Evolutionary conservation across 805 yeast genomes (phyloP).

Genomic region (Yamadazyma sp.): DNA sequence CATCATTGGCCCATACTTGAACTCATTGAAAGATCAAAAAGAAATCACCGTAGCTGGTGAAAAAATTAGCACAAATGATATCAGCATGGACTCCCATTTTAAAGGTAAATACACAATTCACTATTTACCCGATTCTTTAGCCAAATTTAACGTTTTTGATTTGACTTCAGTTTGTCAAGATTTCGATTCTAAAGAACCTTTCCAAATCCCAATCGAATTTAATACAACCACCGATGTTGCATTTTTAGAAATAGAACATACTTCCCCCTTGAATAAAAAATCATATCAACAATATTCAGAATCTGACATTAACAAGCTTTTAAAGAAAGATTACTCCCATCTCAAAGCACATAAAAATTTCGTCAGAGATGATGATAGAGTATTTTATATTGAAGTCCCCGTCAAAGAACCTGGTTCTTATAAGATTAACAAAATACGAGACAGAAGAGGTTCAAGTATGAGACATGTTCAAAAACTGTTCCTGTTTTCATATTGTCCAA

Average conservation of each 20-base stretch:
- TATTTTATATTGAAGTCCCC: constrained; percentile 64
- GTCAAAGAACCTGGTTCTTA: constrained; percentile 74
- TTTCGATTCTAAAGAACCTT: constrained; percentile 3
- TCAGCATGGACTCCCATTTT: constrained; percentile 61
- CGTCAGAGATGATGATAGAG: constrained; percentile 30
- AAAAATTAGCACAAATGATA: constrained; percentile 32
- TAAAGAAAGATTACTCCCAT: constrained; percentile 29
- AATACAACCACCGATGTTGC: constrained; percentile 78
- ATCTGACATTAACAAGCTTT: constrained; percentile 47
- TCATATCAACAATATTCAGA: constrained; percentile 52
- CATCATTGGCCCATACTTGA: constrained; percentile 41
- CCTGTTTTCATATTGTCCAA: constrained; percentile 74
- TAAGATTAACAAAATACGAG: constrained; percentile 63
- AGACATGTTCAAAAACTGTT: constrained; percentile 61
- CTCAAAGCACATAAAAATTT: constrained; percentile 17
- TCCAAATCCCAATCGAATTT: constrained; percentile 64
- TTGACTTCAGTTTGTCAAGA: constrained; percentile 53
- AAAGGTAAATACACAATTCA: constrained; percentile 84
- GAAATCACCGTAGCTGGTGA: constrained; percentile 56
- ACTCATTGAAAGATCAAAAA: constrained; percentile 34
- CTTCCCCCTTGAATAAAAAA: constrained; percentile 51
- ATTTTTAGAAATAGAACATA: constrained; percentile 59
- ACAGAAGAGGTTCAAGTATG: constrained; percentile 57
- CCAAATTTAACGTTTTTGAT: constrained; percentile 72
- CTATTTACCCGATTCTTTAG: constrained; percentile 88